These are phyloP conservation scores for Cercospora zeae-maydis DNA, from an alignment of 2,329 filamentous ascomycete species.

Conservation along the genomic window DNA sequence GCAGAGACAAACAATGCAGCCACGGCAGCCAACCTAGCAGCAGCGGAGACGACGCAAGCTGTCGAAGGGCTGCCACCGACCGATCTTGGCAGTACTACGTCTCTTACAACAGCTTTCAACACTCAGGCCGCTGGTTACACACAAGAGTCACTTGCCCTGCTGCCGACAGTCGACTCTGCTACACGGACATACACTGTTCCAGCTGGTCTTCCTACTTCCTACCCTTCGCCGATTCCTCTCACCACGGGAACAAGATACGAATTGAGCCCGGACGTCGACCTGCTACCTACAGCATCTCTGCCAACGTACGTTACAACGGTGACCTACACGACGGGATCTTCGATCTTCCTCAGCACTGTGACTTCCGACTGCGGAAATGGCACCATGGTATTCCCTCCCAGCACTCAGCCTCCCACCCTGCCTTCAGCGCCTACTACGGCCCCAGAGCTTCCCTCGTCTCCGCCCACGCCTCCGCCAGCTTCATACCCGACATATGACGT, in stretches of 20 bases:
- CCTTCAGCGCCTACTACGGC: not conserved
- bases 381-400: constrained; percentile 1
- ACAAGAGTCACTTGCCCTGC: not conserved
- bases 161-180: not conserved
- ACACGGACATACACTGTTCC: constrained; percentile 2
- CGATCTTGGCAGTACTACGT: not conserved
- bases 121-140: not conserved
- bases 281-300: not conserved
- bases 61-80: not conserved
- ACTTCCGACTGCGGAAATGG: constrained; percentile 4
- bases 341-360: not conserved
- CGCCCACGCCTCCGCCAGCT: not conserved
- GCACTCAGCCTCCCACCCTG: not conserved
- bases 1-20: not conserved
- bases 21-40: not conserved
- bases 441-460: not conserved
- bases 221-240: not conserved
- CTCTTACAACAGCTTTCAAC: not conserved
- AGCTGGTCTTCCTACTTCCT: not conserved
- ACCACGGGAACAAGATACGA: not conserved
- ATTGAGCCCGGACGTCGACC: not conserved
- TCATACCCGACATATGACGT: not conserved
- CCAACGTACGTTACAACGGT: constrained; percentile 9
- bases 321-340: not conserved
- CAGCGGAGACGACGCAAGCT: not conserved